phyloP scores from a whole-genome alignment of 1,284 basidiomycete species.

The Puccinia horiana region DNA sequence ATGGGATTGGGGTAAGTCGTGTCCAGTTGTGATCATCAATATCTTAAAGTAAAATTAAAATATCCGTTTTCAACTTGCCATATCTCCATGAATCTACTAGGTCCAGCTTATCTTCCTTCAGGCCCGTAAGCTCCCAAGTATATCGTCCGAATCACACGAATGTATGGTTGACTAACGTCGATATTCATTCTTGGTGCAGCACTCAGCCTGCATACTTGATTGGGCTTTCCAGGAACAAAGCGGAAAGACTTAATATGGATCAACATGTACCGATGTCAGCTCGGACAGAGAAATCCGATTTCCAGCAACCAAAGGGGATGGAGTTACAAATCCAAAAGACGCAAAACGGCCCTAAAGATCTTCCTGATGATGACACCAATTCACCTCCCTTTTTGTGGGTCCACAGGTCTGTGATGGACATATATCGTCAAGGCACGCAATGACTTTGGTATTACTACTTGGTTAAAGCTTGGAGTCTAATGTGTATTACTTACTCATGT shows the following conservation, averaged over 20 bases:
- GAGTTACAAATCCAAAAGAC: neutral
- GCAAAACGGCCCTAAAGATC: neutral
- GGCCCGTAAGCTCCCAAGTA: slow-evolving; percentile 29
- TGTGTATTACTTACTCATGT: neutral
- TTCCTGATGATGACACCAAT: neutral
- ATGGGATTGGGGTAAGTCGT: slow-evolving; percentile 56
- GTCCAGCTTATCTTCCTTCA: slow-evolving; percentile 40
- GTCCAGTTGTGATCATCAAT: no score
- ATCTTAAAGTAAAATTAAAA: neutral
- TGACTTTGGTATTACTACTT: neutral
- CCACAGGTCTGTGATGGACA: slow-evolving; percentile 39
- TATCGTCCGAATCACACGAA: neutral
- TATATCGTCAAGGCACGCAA: slow-evolving; percentile 32
- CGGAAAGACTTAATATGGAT: neutral
- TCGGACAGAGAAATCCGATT: neutral
- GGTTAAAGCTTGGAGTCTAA: neutral
- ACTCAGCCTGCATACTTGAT: slow-evolving; percentile 37
- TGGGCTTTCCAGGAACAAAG: neutral
- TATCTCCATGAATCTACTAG: neutral
- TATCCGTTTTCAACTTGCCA: neutral
- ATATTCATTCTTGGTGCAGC: neutral
- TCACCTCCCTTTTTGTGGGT: slow-evolving; percentile 18
- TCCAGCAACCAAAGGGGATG: neutral
- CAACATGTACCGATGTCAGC: neutral
- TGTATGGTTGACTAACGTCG: neutral